Evolutionary conservation across 306 rosid species (phyloP).

Genomic region (Dalbergia cochinchinensis): DNA sequence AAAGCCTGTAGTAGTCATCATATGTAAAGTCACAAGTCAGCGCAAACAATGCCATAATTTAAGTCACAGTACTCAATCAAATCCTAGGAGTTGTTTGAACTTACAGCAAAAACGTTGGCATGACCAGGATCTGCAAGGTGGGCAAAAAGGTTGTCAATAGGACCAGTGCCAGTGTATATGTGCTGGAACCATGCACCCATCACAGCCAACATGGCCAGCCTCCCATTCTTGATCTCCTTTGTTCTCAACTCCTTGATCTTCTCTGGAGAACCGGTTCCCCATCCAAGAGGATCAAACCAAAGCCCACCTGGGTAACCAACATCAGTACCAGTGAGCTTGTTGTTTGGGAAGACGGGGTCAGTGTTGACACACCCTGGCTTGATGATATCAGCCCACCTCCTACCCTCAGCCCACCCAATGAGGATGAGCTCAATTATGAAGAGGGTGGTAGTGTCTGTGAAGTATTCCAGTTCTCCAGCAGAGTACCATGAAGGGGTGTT

Average conservation of each 20-base stretch:
- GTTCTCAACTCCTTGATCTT: constrained; percentile 50
- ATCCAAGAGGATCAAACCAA: constrained; percentile 50
- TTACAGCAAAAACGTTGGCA: constrained; percentile 65
- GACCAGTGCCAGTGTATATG: constrained; percentile 60
- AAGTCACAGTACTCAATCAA: not conserved
- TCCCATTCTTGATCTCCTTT: constrained; percentile 49
- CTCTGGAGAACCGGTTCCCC: constrained; percentile 49
- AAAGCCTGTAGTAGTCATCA: constrained; percentile 34
- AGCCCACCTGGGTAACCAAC: constrained; percentile 54
- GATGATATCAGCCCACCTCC: constrained; percentile 47
- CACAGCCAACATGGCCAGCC: constrained; percentile 56
- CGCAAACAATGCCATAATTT: not conserved
- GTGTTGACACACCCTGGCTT: constrained; percentile 48
- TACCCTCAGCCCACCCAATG: constrained; percentile 53
- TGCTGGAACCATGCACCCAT: constrained; percentile 52
- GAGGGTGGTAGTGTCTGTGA: constrained; percentile 48
- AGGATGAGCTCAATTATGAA: constrained; percentile 45
- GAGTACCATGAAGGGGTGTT: constrained; percentile 51
- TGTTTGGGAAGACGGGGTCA: constrained; percentile 48
- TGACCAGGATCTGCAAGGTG: constrained; percentile 89
- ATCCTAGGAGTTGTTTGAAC: constrained; percentile 1
- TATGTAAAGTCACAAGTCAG: not conserved
- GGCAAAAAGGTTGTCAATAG: constrained; percentile 83
- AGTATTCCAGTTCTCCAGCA: constrained; percentile 47
- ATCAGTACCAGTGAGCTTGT: constrained; percentile 51